A percentile compares a stretch with the other conserved stretches of the same genome.
These are phyloP conservation scores for Suillus brevipes DNA, from an alignment of 768 basidiomycete genomes.

Conservation along the genomic window DNA sequence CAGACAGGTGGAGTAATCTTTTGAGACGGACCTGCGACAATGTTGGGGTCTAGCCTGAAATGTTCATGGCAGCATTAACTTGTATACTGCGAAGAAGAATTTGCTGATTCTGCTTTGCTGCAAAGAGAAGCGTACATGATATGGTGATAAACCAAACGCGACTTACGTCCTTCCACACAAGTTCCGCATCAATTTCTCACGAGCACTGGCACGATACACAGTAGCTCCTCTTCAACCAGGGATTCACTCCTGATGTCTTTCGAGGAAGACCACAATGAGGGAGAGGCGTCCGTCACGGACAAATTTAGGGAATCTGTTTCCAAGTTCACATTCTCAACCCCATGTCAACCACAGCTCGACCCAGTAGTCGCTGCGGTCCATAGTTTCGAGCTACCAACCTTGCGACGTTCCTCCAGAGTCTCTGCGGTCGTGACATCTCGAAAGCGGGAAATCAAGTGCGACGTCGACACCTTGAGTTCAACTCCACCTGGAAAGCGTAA, in stretches of 20 bases:
- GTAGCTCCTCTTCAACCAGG: background rate
- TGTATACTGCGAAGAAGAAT: background rate
- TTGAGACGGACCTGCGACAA: too few species aligned
- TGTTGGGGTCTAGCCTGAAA: background rate
- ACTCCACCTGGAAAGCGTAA: background rate
- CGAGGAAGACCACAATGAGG: background rate
- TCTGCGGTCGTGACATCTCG: background rate
- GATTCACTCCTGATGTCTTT: background rate
- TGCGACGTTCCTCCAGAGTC: background rate
- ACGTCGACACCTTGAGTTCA: background rate
- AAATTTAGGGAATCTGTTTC: background rate
- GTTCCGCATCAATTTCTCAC: too few species aligned
- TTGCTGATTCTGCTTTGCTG: background rate
- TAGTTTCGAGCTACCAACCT: background rate
- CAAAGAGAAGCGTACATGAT: background rate
- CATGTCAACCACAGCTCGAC: background rate
- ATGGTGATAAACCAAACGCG: too few species aligned
- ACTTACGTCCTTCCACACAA: background rate
- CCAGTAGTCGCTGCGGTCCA: background rate
- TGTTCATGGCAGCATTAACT: background rate
- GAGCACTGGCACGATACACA: background rate
- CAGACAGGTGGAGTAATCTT: too few species aligned
- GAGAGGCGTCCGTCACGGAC: background rate
- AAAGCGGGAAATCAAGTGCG: background rate
- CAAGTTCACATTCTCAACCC: background rate